Evolutionary conservation across 768 basidiomycete species (phyloP).

Genomic region (Phaeotremella skinneri): DNA sequence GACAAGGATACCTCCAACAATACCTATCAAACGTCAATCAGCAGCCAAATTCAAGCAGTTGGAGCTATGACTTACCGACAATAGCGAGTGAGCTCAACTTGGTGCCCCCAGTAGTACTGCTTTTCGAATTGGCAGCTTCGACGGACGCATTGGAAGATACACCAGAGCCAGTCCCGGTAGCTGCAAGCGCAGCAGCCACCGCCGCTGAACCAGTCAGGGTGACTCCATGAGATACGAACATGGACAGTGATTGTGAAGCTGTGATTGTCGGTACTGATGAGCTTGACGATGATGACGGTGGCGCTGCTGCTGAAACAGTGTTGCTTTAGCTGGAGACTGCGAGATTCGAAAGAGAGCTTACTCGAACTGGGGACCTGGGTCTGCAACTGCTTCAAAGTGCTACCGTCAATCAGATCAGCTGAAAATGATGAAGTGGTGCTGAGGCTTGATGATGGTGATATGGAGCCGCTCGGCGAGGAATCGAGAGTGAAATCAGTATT

Average conservation of each 20-base stretch:
- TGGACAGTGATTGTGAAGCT: not conserved
- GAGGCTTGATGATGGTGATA: too few species aligned
- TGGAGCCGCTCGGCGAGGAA: too few species aligned
- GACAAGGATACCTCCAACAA: conserved; percentile 12
- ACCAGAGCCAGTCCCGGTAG: not conserved
- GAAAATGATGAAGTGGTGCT: too few species aligned
- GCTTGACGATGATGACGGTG: not conserved
- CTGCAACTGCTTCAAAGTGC: too few species aligned
- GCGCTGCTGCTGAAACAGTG: too few species aligned
- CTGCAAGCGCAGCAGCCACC: conserved; percentile 1
- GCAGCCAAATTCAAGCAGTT: not conserved
- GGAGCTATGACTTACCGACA: not conserved
- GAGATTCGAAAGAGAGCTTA: too few species aligned
- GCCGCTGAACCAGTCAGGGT: conserved; percentile 10
- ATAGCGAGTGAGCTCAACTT: conserved; percentile 11
- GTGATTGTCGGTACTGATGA: not conserved
- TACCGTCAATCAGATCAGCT: not conserved
- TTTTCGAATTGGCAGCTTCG: not conserved
- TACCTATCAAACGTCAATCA: conserved; percentile 9
- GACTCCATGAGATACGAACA: conserved; percentile 1
- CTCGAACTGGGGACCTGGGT: too few species aligned
- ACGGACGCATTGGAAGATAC: not conserved
- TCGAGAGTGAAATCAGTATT: too few species aligned
- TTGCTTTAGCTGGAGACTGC: too few species aligned
- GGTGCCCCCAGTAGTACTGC: not conserved